phyloP scores from a whole-genome alignment of 2,329 filamentous ascomycete genomes.

The Fusarium penzigii region DNA sequence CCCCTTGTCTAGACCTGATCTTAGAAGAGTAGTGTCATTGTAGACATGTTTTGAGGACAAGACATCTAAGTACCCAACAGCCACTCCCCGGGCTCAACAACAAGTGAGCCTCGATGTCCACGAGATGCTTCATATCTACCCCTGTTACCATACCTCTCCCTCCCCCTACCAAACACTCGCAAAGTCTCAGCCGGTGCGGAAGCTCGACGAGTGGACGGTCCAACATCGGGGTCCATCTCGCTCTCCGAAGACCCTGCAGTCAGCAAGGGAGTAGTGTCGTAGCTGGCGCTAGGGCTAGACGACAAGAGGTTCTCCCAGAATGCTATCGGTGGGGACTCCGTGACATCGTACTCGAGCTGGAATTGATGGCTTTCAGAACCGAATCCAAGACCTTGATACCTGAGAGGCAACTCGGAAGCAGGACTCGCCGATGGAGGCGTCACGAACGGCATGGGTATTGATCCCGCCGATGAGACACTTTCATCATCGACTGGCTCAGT shows the following conservation, averaged over 20 bases:
- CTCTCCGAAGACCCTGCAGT: neutral
- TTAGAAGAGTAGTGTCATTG: no score
- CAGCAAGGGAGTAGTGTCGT: neutral
- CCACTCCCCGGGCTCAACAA: neutral
- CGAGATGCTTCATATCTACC: neutral
- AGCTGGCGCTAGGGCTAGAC: neutral
- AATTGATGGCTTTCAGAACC: neutral
- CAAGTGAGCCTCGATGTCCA: neutral
- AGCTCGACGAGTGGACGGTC: neutral
- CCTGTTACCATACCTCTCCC: neutral
- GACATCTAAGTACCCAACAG: neutral
- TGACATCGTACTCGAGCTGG: neutral
- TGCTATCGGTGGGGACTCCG: neutral
- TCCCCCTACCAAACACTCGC: neutral
- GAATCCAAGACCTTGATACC: neutral
- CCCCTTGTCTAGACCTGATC: neutral
- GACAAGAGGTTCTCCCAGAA: neutral
- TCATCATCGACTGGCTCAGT: neutral
- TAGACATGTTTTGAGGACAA: no score
- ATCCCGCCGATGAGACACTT: neutral
- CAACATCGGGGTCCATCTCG: neutral
- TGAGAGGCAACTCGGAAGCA: no score
- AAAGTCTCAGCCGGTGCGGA: neutral
- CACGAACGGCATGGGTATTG: neutral
- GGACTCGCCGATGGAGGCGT: neutral